Percentiles rank a stretch among this genome's conserved stretches.
Conservation (phyloP, 1,284 basidiomycete genomes). For the Athelia psychrophila region DNA sequence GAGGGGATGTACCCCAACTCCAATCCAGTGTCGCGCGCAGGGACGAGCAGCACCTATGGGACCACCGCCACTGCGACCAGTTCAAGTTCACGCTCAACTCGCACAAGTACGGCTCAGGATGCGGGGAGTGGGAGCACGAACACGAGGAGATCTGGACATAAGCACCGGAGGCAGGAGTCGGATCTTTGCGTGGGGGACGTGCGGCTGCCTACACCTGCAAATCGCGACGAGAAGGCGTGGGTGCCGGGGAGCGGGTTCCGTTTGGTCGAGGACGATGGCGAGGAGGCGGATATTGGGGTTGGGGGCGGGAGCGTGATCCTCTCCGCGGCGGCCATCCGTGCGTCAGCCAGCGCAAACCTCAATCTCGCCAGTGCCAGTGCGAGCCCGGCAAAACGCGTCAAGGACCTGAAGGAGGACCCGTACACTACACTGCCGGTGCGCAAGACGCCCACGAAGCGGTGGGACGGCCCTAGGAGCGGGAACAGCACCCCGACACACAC, state of each 20-base stretch:
- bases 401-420: slow-evolving; percentile 18
- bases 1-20: not conserved
- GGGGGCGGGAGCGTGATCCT: not conserved
- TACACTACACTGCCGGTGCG: slow-evolving; percentile 28
- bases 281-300: slow-evolving; percentile 2
- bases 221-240: slow-evolving; percentile 13
- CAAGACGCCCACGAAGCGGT: slow-evolving; percentile 1
- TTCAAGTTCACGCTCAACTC: no score
- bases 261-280: slow-evolving; percentile 28
- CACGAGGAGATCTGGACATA: not conserved
- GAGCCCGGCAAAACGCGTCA: not conserved
- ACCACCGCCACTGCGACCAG: no score
- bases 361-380: no score
- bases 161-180: not conserved
- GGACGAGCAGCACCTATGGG: no score
- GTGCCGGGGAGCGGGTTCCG: slow-evolving; percentile 25
- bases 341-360: not conserved
- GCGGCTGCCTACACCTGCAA: no score
- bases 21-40: no score
- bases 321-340: not conserved
- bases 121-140: not conserved
- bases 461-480: not conserved
- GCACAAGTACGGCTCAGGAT: not conserved
- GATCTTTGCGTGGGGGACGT: no score
- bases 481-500: not conserved